Evolutionary conservation across 208 protist species (phyloP), one percentile per base, ranked within the genome.

Genomic region (Leptomonas pyrrhocoris): DNA sequence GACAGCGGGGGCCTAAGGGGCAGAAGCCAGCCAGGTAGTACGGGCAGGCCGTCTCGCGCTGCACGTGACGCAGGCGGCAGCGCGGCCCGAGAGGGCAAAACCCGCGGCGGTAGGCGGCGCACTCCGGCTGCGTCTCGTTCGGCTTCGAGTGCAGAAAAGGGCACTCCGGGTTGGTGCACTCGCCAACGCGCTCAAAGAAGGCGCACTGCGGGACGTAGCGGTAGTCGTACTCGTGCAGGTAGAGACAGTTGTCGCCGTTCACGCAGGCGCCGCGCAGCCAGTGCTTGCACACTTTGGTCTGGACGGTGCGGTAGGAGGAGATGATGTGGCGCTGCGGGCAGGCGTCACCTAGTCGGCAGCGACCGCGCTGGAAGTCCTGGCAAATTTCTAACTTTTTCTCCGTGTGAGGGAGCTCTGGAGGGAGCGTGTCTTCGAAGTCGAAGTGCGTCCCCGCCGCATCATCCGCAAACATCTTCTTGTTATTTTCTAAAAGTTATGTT

Each of bases 161-260:
- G 74, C 98, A 99, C 74, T 99, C 97, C 15, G 96, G 93, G 83
- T 99, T 99, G 40, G 73, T 94, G 79, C 98, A 99, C 73, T 99
- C 93, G 43, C 96, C 97, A 21, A 93, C 84, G 56, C 95, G 96
- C 58, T 96, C 85, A 73, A 96, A 99, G 83, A 98, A 99, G 74
- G 90, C 94, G 76, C 98, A 99, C 46, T 92, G 81, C 2, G 98
- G 98, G 73, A 99, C 98, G 53, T 96, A 98, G 43, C 86, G 79
- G 50, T 94, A 81, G 58, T 98, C 89, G 74, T 98, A 99, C 68
- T 98, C 93, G 80, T 99, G 98, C 42, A 99, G 74, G 73, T 96
- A 99, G 42, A 98, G 88, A 72, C 98, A 99, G 68, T 97, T 86
- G 38, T 98, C 93, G 8, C 96, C 97, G 68, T 98, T 99, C 42